A percentile compares a stretch with the other conserved stretches of the same genome.
phyloP scores from a whole-genome alignment of 108 stramenopile species.

The Fragilariopsis cylindrus region DNA sequence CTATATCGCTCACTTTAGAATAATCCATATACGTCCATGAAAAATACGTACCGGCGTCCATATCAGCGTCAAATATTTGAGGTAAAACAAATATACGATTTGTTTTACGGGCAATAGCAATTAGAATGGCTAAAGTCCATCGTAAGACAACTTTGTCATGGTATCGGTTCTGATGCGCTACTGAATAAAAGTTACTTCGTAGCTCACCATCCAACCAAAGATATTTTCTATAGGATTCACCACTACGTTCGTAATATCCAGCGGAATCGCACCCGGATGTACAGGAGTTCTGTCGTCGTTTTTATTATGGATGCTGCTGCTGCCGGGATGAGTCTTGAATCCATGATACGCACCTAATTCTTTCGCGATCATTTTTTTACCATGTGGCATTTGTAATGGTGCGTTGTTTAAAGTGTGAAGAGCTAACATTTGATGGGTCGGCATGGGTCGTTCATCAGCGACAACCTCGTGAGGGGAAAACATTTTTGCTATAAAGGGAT shows the following conservation, averaged over 20 bases:
- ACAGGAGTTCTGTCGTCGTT: background rate
- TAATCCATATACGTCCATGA: slow-evolving; percentile 37
- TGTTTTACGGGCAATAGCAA: slow-evolving; percentile 31
- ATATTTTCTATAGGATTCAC: slow-evolving; percentile 3
- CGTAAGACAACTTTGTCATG: background rate
- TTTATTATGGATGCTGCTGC: background rate
- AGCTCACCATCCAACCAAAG: slow-evolving; percentile 20
- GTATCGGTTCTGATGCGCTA: slow-evolving; percentile 20
- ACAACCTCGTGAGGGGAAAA: slow-evolving; percentile 23
- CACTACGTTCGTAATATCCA: slow-evolving; percentile 20
- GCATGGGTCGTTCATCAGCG: slow-evolving; percentile 18
- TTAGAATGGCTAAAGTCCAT: slow-evolving; percentile 34
- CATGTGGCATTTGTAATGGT: slow-evolving; percentile 38
- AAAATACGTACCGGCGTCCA: slow-evolving; percentile 29
- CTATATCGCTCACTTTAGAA: slow-evolving; percentile 18
- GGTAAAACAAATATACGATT: slow-evolving; percentile 42
- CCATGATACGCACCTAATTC: slow-evolving; percentile 44
- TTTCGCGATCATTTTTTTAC: slow-evolving; percentile 46
- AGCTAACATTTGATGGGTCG: slow-evolving; percentile 27
- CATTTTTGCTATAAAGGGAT: slow-evolving; percentile 5
- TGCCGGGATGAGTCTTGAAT: background rate
- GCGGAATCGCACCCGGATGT: slow-evolving; percentile 13
- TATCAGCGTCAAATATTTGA: slow-evolving; percentile 24
- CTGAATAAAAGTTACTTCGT: slow-evolving; percentile 10
- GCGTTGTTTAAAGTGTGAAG: slow-evolving; percentile 34